phyloP scores from a whole-genome alignment of 176 grass and related monocot genomes.

The Triticum aestivum region IWGSC_CS_RefSeq_v2.1 NC_057795.1:75295341-75295840 shows the following conservation, averaged over 20 bases:
- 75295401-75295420: conserved; percentile 28
- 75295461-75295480: conserved; percentile 62
- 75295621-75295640: conserved; percentile 59
- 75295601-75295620: conserved; percentile 44
- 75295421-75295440: conserved; percentile 51
- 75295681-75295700: background rate
- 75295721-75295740: background rate
- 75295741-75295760: background rate
- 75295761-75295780: background rate
- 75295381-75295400: conserved; percentile 38
- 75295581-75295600: conserved; percentile 76
- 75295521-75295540: conserved; percentile 44
- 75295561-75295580: conserved; percentile 35
- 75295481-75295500: conserved; percentile 46
- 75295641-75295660: conserved; percentile 21
- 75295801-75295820: background rate
- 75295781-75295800: background rate
- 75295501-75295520: conserved; percentile 65
- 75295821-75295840: conserved; percentile 9
- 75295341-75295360: background rate
- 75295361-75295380: background rate
- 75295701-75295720: conserved; percentile 2
- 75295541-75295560: conserved; percentile 75
- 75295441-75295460: conserved; percentile 61
- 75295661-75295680: conserved; percentile 44